phyloP scores from a whole-genome alignment of 495 filamentous ascomycete genomes.

The Penicillium malachiteum region DNA sequence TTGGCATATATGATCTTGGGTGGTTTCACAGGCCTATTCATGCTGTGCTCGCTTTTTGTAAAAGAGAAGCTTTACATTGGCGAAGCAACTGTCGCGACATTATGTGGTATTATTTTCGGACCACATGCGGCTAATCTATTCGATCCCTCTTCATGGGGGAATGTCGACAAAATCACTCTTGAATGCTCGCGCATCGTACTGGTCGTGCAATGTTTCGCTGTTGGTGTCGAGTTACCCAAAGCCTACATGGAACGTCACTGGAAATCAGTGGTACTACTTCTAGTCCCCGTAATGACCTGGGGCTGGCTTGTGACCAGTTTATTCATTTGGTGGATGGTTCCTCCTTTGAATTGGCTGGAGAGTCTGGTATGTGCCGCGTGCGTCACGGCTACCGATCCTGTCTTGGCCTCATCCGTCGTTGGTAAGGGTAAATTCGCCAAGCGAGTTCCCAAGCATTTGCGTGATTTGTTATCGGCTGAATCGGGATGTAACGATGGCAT shows the following conservation, averaged over 20 bases:
- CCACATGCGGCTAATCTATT: slow-evolving; percentile 93
- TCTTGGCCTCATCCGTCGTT: slow-evolving; percentile 95
- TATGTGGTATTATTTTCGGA: slow-evolving; percentile 97
- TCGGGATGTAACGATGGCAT: slow-evolving; percentile 99
- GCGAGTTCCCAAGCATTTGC: slow-evolving; percentile 92
- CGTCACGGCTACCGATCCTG: slow-evolving; percentile 96
- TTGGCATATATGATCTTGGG: slow-evolving; percentile 98
- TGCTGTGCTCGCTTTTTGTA: slow-evolving; percentile 95
- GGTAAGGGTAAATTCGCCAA: slow-evolving; percentile 99
- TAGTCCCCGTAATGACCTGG: slow-evolving; percentile 95
- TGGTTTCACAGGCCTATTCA: slow-evolving; percentile 96
- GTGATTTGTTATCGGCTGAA: slow-evolving; percentile 93
- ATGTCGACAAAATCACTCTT: slow-evolving; percentile 90
- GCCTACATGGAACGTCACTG: slow-evolving; percentile 98
- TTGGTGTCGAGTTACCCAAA: slow-evolving; percentile 97
- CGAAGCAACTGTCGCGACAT: slow-evolving; percentile 93
- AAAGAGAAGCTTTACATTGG: slow-evolving; percentile 99
- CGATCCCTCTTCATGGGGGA: slow-evolving; percentile 83
- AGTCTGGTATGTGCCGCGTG: slow-evolving; percentile 85
- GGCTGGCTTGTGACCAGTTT: slow-evolving; percentile 94
- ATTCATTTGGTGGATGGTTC: slow-evolving; percentile 96
- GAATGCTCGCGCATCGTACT: slow-evolving; percentile 97
- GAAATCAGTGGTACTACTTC: slow-evolving; percentile 83
- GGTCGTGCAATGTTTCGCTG: slow-evolving; percentile 98
- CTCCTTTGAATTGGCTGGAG: slow-evolving; percentile 80